A percentile compares a stretch with the other conserved stretches of the same genome.
These are phyloP conservation scores for Leishmania major DNA, from an alignment of 208 protist species.

Conservation along the genomic window DNA sequence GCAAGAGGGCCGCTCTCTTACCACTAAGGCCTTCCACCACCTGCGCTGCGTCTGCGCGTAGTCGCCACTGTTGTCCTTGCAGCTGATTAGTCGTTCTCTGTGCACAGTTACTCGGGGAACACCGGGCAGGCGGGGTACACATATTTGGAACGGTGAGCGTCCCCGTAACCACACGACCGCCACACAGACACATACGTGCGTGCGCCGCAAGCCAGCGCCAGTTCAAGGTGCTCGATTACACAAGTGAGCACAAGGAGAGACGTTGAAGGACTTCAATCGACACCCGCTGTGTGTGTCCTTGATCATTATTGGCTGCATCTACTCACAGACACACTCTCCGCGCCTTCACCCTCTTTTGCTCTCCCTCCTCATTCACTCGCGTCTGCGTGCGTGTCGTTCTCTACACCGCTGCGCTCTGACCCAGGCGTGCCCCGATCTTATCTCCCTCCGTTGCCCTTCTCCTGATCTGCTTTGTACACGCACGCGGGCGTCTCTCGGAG, in stretches of 20 bases:
- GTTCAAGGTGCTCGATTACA: neutral
- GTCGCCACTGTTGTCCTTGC: neutral
- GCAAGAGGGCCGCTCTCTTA: neutral
- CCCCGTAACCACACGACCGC: neutral
- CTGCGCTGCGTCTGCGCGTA: neutral
- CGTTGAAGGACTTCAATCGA: neutral
- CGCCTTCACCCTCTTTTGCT: neutral
- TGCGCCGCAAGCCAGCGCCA: neutral
- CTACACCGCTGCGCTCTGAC: neutral
- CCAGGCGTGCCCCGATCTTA: neutral
- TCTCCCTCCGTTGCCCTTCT: neutral
- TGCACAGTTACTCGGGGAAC: neutral
- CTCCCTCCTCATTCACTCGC: neutral
- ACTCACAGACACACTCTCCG: neutral
- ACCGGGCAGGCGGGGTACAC: neutral
- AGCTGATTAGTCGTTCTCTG: neutral
- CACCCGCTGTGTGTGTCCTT: neutral
- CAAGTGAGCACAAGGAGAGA: neutral
- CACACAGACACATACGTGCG: neutral
- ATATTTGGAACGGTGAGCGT: neutral
- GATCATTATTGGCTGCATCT: neutral
- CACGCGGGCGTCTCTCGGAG: neutral
- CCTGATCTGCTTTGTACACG: conserved; percentile 1
- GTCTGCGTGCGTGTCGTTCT: neutral
- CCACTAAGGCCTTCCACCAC: neutral